phyloP scores from a whole-genome alignment of 768 basidiomycete genomes.

The Suillus brevipes region DNA sequence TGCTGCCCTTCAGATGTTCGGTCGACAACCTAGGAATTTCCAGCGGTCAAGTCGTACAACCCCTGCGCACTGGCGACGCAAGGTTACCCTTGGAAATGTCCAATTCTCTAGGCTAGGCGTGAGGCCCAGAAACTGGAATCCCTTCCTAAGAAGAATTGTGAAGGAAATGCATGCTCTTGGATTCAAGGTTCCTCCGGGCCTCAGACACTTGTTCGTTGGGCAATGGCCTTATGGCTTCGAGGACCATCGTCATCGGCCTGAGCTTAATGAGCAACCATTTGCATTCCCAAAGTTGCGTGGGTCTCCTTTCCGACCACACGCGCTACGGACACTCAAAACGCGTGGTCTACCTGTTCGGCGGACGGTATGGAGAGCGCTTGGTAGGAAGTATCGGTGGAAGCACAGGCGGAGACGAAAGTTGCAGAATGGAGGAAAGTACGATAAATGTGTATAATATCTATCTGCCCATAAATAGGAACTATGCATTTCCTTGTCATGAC shows the following conservation, averaged over 20 bases:
- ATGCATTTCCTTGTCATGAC: slow-evolving; percentile 10
- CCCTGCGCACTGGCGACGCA: slow-evolving; percentile 32
- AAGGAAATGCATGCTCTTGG: slow-evolving; percentile 42
- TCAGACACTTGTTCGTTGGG: slow-evolving; percentile 42
- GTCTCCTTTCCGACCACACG: slow-evolving; percentile 24
- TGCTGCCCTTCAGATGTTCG: slow-evolving; percentile 50
- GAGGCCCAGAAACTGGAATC: slow-evolving; percentile 30
- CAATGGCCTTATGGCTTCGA: slow-evolving; percentile 27
- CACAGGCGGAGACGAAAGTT: slow-evolving; percentile 12
- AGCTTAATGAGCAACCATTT: slow-evolving; percentile 27
- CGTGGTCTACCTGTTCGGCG: slow-evolving; percentile 36
- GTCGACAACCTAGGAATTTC: slow-evolving; percentile 22
- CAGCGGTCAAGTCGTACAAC: slow-evolving; percentile 17
- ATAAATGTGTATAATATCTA: slow-evolving; percentile 25
- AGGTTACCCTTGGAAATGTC: slow-evolving; percentile 27
- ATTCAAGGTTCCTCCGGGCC: slow-evolving; percentile 40
- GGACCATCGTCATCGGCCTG: slow-evolving; percentile 12
- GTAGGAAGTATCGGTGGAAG: slow-evolving; percentile 20
- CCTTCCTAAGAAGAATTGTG: slow-evolving; percentile 37
- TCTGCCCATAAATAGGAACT: neutral
- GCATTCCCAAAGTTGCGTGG: slow-evolving; percentile 23
- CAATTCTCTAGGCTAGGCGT: slow-evolving; percentile 30
- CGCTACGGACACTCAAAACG: slow-evolving; percentile 30
- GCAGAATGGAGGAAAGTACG: slow-evolving; percentile 26
- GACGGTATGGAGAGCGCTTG: slow-evolving; percentile 23